phyloP scores from a whole-genome alignment of 352 stramenopile species.

The Thalassiosira sp. region DNA sequence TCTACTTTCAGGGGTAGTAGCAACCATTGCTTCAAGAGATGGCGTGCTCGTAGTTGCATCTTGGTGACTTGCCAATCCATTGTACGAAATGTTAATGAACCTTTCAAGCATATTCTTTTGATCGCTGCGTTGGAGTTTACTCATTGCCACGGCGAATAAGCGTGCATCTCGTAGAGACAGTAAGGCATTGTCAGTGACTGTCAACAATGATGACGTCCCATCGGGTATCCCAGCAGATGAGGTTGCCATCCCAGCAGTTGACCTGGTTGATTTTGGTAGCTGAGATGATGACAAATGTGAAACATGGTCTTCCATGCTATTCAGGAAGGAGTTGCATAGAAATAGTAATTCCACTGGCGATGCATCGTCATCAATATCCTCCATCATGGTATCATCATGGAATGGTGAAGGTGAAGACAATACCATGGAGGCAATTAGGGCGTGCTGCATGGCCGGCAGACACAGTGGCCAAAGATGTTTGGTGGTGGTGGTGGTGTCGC shows the following conservation, averaged over 20 bases:
- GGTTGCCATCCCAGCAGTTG: no score
- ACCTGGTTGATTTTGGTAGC: neutral
- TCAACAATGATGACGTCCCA: neutral
- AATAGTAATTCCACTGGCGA: conserved; percentile 35
- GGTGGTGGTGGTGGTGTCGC: no score
- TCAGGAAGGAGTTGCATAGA: conserved; percentile 59
- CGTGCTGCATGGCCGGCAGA: conserved; percentile 56
- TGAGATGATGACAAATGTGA: neutral
- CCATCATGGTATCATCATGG: neutral
- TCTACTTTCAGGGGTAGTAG: neutral
- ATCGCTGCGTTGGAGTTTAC: conserved; percentile 31
- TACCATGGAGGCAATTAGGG: conserved; percentile 58
- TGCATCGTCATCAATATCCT: conserved; percentile 10
- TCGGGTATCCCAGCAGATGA: neutral
- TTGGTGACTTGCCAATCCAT: conserved; percentile 16
- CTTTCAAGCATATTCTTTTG: conserved; percentile 46
- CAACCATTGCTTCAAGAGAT: conserved; percentile 4
- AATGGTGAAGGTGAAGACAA: no score
- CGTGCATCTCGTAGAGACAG: conserved; percentile 74
- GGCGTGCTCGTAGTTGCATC: no score
- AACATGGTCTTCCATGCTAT: conserved; percentile 49
- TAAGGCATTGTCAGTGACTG: conserved; percentile 38
- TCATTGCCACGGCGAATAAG: conserved; percentile 60
- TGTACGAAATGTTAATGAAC: conserved; percentile 41
- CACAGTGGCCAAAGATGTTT: conserved; percentile 55